Conservation (phyloP, 192 early-diverging fungal genomes). For the Linderina pennispora region DNA sequence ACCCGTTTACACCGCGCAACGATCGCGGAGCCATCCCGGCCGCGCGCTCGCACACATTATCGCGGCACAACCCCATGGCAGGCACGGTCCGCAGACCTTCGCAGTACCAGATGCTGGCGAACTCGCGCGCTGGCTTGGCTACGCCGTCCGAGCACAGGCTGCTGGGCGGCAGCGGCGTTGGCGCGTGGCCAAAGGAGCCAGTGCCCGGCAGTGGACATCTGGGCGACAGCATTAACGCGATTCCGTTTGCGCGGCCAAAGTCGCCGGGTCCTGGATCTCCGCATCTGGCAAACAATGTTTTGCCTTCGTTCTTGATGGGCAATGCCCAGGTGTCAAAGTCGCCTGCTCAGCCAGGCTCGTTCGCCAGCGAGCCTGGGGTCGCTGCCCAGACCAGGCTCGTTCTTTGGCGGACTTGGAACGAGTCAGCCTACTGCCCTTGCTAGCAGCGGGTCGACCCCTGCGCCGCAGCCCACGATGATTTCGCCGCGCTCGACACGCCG, state of each 20-base stretch:
- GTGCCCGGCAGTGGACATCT: not conserved
- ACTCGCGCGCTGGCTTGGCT: too few species aligned
- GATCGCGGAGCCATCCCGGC: slow-evolving; percentile 19
- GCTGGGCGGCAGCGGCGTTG: slow-evolving; percentile 9
- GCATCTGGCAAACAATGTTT: slow-evolving; percentile 25
- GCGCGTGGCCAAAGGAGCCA: slow-evolving; percentile 23
- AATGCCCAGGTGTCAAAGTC: slow-evolving; percentile 23
- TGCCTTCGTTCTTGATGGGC: slow-evolving; percentile 42
- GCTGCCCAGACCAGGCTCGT: too few species aligned
- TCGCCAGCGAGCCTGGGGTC: too few species aligned
- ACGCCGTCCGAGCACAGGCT: too few species aligned
- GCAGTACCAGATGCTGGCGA: too few species aligned
- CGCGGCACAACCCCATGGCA: slow-evolving; percentile 18
- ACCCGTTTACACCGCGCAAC: slow-evolving; percentile 40
- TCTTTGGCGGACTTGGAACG: too few species aligned
- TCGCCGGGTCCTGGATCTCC: slow-evolving; percentile 45
- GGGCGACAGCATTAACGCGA: not conserved
- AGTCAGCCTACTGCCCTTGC: too few species aligned
- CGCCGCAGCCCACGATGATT: slow-evolving; percentile 14
- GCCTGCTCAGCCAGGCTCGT: too few species aligned
- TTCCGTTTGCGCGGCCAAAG: slow-evolving; percentile 30
- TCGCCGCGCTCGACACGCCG: slow-evolving; percentile 36
- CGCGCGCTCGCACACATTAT: slow-evolving; percentile 13
- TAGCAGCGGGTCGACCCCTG: slow-evolving; percentile 2
- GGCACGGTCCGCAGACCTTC: not conserved